Percentiles rank a stretch among this genome's conserved stretches.
These are phyloP conservation scores for Blastobotrys niveus DNA, from an alignment of 1,139 yeast species.

Conservation along the genomic window DNA sequence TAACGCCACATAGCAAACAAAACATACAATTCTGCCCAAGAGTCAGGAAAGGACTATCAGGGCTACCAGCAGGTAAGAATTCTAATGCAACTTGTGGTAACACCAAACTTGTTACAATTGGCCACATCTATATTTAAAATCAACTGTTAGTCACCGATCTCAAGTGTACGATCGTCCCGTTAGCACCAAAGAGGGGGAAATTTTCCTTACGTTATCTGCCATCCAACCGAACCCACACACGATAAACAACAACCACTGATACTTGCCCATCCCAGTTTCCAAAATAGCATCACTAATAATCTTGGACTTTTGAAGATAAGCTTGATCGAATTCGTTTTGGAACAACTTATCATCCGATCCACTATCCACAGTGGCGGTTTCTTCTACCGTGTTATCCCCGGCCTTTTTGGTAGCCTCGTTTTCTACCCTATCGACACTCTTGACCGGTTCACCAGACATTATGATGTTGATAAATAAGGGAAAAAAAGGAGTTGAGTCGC, in stretches of 20 bases:
- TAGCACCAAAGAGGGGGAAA: not conserved
- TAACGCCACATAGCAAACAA: not conserved
- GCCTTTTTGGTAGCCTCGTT: too few relatives aligned
- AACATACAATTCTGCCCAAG: slow-evolving; percentile 28
- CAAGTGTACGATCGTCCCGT: not conserved
- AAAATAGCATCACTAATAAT: slow-evolving; percentile 25
- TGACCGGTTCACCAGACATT: too few relatives aligned
- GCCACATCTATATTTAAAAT: slow-evolving; percentile 39
- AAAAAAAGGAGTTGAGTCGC: too few relatives aligned
- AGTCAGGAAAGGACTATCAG: slow-evolving; percentile 36
- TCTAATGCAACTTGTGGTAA: slow-evolving; percentile 21
- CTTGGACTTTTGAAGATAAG: slow-evolving; percentile 18
- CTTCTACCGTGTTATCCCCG: too few relatives aligned
- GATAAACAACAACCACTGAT: slow-evolving; percentile 23
- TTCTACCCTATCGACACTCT: too few relatives aligned
- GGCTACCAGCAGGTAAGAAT: slow-evolving; percentile 16
- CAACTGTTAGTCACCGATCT: not conserved
- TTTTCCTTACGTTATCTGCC: slow-evolving; percentile 43
- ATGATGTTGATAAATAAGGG: too few relatives aligned
- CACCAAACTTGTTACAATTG: slow-evolving; percentile 42
- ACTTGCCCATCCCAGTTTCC: slow-evolving; percentile 25
- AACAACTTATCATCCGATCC: slow-evolving; percentile 15
- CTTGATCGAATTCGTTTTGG: slow-evolving; percentile 17
- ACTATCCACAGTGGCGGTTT: too few relatives aligned
- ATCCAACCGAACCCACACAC: slow-evolving; percentile 53